Evolutionary conservation across 1,284 basidiomycete genomes (phyloP).

Genomic region (Ganoderma sinense): DNA sequence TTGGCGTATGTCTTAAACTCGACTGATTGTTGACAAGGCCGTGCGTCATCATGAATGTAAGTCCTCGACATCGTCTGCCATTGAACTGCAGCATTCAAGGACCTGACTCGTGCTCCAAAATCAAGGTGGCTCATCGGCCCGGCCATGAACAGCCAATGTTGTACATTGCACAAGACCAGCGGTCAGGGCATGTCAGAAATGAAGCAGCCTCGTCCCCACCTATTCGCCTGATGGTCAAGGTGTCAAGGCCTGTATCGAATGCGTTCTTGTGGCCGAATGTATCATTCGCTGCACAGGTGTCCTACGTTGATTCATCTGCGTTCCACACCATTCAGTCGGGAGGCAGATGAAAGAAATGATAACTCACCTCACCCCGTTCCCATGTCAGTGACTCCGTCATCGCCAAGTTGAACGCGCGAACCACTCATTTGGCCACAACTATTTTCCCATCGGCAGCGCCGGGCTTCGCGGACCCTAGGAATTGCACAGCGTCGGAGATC

Average conservation of each 20-base stretch:
- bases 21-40: constrained; percentile 29
- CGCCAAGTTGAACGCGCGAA: constrained; percentile 40
- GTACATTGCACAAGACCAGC: constrained; percentile 27
- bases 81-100: neutral
- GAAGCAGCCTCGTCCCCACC: constrained; percentile 17
- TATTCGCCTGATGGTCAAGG: constrained; percentile 38
- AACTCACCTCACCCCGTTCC: constrained; percentile 33
- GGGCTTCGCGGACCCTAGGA: constrained; percentile 24
- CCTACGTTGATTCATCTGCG: constrained; percentile 40
- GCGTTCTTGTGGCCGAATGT: constrained; percentile 37
- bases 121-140: too few relatives aligned
- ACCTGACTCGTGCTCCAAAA: too few relatives aligned
- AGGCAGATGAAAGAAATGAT: neutral
- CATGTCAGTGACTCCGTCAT: constrained; percentile 40
- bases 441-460: constrained; percentile 33
- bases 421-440: constrained; percentile 41
- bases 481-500: constrained; percentile 31
- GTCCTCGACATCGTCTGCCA: constrained; percentile 25
- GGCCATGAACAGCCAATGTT: too few relatives aligned
- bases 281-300: constrained; percentile 37
- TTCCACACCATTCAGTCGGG: neutral
- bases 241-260: constrained; percentile 35
- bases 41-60: constrained; percentile 32
- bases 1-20: constrained; percentile 25
- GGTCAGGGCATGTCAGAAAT: neutral